Conservation (phyloP, 768 basidiomycete genomes). For the Tremella mesenterica region DNA sequence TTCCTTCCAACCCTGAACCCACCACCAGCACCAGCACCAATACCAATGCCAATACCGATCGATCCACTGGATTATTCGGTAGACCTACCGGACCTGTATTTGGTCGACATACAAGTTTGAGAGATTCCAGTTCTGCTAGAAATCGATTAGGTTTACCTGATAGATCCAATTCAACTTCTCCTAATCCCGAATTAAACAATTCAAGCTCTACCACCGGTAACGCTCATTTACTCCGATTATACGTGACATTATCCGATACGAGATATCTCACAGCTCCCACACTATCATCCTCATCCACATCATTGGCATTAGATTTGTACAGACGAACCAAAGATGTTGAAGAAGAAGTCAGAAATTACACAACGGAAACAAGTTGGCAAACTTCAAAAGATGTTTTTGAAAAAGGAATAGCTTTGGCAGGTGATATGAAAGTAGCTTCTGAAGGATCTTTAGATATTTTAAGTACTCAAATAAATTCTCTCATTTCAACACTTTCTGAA, state of each 20-base stretch:
- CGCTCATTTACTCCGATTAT: not conserved
- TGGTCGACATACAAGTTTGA: too few relatives aligned
- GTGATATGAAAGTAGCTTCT: not conserved
- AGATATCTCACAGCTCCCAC: not conserved
- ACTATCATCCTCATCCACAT: not conserved
- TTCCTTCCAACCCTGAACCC: not conserved
- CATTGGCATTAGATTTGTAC: not conserved
- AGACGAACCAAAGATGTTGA: not conserved
- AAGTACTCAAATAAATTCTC: not conserved
- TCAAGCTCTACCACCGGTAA: too few relatives aligned
- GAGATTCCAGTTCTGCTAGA: too few relatives aligned
- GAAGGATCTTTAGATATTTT: not conserved
- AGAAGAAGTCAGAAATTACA: constrained; percentile 2
- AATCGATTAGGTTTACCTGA: too few relatives aligned
- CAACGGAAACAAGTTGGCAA: constrained; percentile 1
- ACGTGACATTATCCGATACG: not conserved
- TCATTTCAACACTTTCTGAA: not conserved
- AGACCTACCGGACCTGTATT: too few relatives aligned
- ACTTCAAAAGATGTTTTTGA: not conserved
- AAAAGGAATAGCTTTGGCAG: not conserved
- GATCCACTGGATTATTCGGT: too few relatives aligned
- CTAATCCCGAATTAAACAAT: too few relatives aligned
- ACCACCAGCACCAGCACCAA: too few relatives aligned
- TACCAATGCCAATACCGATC: too few relatives aligned
- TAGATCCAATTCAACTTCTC: too few relatives aligned